A percentile compares a stretch with the other conserved stretches of the same genome.
These are phyloP conservation scores for Xylariaceae sp. DNA, from an alignment of 2,329 filamentous ascomycete species.

Conservation along the genomic window DNA sequence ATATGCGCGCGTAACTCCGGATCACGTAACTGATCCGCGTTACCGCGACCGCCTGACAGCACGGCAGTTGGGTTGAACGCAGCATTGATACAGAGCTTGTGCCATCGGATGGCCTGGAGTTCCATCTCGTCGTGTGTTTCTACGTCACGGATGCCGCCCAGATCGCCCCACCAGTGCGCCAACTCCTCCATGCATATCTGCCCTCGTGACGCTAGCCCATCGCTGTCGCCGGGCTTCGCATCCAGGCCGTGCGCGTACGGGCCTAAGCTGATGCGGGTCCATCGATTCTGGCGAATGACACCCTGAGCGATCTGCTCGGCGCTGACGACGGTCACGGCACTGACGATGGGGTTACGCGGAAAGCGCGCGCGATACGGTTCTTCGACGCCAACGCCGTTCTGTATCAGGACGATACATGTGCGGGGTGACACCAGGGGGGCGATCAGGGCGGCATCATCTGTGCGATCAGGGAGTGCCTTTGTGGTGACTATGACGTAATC, in stretches of 20 bases:
- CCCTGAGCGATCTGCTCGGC: constrained; percentile 61
- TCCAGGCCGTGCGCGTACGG: constrained; percentile 53
- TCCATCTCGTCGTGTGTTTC: constrained; percentile 59
- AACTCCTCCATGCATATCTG: constrained; percentile 44
- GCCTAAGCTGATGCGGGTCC: constrained; percentile 66
- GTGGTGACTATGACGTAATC: constrained; percentile 67
- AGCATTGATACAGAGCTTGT: constrained; percentile 72
- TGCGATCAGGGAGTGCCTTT: constrained; percentile 61
- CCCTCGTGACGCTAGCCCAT: constrained; percentile 34
- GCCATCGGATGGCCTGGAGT: constrained; percentile 67
- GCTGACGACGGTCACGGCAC: constrained; percentile 63
- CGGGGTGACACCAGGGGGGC: constrained; percentile 51
- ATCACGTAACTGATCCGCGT: constrained; percentile 61
- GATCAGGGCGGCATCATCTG: constrained; percentile 57
- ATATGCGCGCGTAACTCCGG: constrained; percentile 58
- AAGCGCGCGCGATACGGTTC: constrained; percentile 60
- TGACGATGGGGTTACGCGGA: constrained; percentile 55
- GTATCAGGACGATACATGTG: constrained; percentile 61
- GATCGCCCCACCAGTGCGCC: constrained; percentile 46
- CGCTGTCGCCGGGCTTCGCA: constrained; percentile 22
- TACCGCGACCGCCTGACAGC: constrained; percentile 58
- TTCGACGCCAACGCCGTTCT: constrained; percentile 68
- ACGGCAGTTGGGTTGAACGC: constrained; percentile 70
- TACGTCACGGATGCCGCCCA: constrained; percentile 61
- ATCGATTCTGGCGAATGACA: constrained; percentile 63